Base-by-base conservation (phyloP, 139 green algal genomes). In the Picochlorum costavermella region DNA sequence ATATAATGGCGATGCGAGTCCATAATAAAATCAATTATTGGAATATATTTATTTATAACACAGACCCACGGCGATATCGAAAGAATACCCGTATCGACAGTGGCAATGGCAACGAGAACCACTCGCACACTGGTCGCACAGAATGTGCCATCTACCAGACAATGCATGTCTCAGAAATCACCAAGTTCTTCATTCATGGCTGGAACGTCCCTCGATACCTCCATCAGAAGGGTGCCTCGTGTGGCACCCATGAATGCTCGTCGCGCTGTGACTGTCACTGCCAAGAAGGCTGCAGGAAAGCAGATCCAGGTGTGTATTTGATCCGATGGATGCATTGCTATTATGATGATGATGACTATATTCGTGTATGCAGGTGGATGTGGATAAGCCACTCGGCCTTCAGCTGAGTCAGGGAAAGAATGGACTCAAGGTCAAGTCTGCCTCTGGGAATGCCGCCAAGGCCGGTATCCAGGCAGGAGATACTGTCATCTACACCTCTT, bases 361-460 rank as follows among this genome's bases (percentile, higher is more conserved):
- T 8, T 40, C 8, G 3, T 40, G 33, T 40, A 6, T 40, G n/a
- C 73, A 92, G 81, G 81, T 95, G 3, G 85, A 95, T 23, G 67
- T 97, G 14, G 88, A 95, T 56, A 97, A 97, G 81, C 90, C 90
- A 0, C 70, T 94, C 45, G 88, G 89, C 17, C 68, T 97, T 33
- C 43, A 67, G 50, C 68, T 96, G 31, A 78, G 74, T 20, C 73
- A 90, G 63, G 83, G 73, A 33, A 85, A 70, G 14, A 70, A 66
- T 25, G 89, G 89, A 25, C 75, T 93, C 13, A 67, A 84, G 3
- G 86, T 96, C 5, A 90, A 87, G 84, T 63, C 43, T 4, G 79
- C 75, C 0, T 74, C 59, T 26, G 88, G 93, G 53, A 98, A 98
- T 67, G 93, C 86, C 23, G 92, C 93, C 14, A 95, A 92, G 68